A percentile compares a stretch with the other conserved stretches of the same genome.
Conservation (phyloP, 495 filamentous ascomycete species). For the Penicillium lividum region DNA sequence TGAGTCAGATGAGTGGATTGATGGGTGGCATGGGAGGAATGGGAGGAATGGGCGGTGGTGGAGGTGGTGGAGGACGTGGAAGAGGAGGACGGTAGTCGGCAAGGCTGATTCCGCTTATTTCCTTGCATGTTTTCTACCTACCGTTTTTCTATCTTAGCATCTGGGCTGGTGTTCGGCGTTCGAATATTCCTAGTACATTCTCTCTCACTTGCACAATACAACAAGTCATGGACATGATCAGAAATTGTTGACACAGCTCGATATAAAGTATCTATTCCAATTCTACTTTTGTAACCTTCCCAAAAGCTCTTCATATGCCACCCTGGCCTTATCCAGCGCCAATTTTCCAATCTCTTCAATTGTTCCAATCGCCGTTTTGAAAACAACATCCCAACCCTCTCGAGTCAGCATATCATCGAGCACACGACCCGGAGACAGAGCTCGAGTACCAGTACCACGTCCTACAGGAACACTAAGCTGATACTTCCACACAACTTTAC, state of each 20-base stretch:
- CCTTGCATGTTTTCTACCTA: slow-evolving; percentile 13
- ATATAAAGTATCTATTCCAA: slow-evolving; percentile 16
- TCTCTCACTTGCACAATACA: slow-evolving; percentile 16
- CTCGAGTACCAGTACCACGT: neutral
- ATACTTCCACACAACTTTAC: slow-evolving; percentile 73
- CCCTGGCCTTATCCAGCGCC: slow-evolving; percentile 5
- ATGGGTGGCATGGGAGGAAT: slow-evolving; percentile 52
- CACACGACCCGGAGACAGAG: slow-evolving; percentile 31
- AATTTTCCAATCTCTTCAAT: slow-evolving; percentile 18
- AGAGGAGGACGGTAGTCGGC: slow-evolving; percentile 41
- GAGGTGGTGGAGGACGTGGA: slow-evolving; percentile 38
- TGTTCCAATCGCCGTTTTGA: slow-evolving; percentile 21
- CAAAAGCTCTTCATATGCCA: slow-evolving; percentile 14
- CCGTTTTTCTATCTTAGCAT: slow-evolving; percentile 29
- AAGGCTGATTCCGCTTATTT: slow-evolving; percentile 5
- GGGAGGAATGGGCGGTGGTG: slow-evolving; percentile 7
- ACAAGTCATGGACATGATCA: slow-evolving; percentile 13
- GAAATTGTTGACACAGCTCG: slow-evolving; percentile 7
- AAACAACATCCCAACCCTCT: slow-evolving; percentile 20
- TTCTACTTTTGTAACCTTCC: slow-evolving; percentile 17
- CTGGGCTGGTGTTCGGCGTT: slow-evolving; percentile 34
- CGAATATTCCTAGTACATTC: slow-evolving; percentile 17
- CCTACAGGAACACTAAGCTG: slow-evolving; percentile 39
- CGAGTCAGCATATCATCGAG: slow-evolving; percentile 27
- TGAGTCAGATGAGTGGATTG: slow-evolving; percentile 77